A percentile compares a stretch with the other conserved stretches of the same genome.
These are phyloP conservation scores for Viola pubescens DNA, from an alignment of 441 rosid genomes.

Conservation along the genomic window DNA sequence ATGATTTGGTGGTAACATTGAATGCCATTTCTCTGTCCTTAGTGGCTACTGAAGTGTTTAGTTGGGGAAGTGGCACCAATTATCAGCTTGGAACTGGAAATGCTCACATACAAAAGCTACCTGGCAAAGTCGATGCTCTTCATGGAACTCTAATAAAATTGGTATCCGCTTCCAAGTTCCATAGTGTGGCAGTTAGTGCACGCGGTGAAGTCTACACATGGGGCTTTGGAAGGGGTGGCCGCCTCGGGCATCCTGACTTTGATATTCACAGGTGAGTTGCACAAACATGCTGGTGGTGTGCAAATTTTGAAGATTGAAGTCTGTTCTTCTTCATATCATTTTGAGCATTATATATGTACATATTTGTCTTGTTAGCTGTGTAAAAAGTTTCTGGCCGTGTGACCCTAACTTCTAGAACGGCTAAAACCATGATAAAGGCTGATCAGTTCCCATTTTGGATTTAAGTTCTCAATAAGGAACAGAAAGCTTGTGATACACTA, in stretches of 20 bases:
- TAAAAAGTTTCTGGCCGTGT: no score
- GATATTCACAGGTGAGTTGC: conserved; percentile 83
- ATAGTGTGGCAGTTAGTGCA: conserved; percentile 74
- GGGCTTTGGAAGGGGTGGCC: conserved; percentile 99
- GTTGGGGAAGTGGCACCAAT: conserved; percentile 99
- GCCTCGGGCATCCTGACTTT: conserved; percentile 99
- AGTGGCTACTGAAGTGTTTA: conserved; percentile 82
- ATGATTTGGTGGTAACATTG: conserved; percentile 14
- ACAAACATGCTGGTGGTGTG: background rate
- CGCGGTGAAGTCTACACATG: conserved; percentile 85
- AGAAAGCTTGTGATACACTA: no score
- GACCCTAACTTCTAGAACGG: no score
- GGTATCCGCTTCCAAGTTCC: conserved; percentile 93
- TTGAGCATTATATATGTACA: background rate
- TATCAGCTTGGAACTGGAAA: conserved; percentile 98
- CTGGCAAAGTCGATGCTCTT: conserved; percentile 89
- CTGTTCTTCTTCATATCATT: background rate
- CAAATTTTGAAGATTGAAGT: background rate
- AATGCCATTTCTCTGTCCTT: conserved; percentile 16
- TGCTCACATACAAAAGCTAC: conserved; percentile 81
- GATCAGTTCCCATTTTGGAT: conserved; percentile 7
- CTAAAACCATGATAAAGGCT: no score
- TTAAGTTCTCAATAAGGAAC: background rate
- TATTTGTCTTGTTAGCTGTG: no score
- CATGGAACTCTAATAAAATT: conserved; percentile 61